Evolutionary conservation across 306 rosid genomes (phyloP), one percentile per base, ranked within the genome.

Genomic region (Castanopsis chinensis): DNA sequence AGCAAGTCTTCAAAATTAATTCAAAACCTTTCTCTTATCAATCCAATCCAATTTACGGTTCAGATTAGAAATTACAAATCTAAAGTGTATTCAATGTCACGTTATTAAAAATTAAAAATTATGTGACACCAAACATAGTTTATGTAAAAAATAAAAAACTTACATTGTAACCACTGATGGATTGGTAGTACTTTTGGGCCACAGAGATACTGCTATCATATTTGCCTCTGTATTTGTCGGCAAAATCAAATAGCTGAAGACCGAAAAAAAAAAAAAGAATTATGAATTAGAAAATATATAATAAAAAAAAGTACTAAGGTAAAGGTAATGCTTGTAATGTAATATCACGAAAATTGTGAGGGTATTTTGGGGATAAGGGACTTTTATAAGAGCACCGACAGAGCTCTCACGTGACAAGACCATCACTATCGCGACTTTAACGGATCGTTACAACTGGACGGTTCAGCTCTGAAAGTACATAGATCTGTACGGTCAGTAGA

Each of bases 151-250:
- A 41, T 41, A 41, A 74, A 30, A 72, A 27, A 78, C 97, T 5
- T 84, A 94, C 99, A 76, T 88, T 90, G 87, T 94, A 94, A 71
- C 99, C 99, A 82, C 97, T 93, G 75, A 91, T 71, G 71, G 99
- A 95, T 53, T 82, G 90, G 87, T 95, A 95, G 75, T 93, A 95
- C 79, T 95, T 95, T 69, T 87, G 96, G 20, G 96, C 98, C 43
- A 85, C 97, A 0, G 84, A 87, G 30, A 95, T 93, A 15, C 97
- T 95, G 83, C 98, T 56, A 91, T 93, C 98, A 76, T 95, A 95
- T 77, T 93, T 93, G 74, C 97, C 99, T 80, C 98, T 91, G 86
- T 95, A 89, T 84, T 90, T 91, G 79, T 95, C 96, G 71, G 99
- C 99, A 76, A 95, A 90, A 84, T 89, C 93, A 75, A 95, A 95